Conservation (phyloP, 129 eudicot species). For the Flaveria ramosissima region DNA sequence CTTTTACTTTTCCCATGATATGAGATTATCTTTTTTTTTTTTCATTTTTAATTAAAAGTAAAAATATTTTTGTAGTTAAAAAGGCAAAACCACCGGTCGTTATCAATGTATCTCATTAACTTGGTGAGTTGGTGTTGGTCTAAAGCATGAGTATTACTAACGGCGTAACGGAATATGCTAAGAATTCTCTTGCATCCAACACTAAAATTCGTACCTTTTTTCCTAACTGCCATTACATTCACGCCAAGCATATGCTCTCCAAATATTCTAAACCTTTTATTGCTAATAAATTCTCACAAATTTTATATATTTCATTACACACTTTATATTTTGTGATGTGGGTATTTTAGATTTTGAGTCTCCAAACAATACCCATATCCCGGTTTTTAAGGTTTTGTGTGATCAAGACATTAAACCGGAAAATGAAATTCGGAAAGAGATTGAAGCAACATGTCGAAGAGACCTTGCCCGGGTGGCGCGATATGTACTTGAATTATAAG, state of each 20-base stretch:
- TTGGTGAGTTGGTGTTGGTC: conserved; percentile 23
- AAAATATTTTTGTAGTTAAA: neutral
- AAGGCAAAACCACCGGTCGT: neutral
- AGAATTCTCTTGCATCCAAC: conserved; percentile 44
- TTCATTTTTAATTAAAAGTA: neutral
- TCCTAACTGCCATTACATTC: conserved; percentile 64
- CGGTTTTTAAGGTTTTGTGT: conserved; percentile 10
- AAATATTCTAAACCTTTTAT: conserved; percentile 59
- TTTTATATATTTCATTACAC: conserved; percentile 5
- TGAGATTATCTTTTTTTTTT: too few species aligned
- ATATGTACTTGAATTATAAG: conserved; percentile 73
- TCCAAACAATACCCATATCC: conserved; percentile 1
- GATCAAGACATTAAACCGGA: neutral
- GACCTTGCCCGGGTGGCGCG: conserved; percentile 80
- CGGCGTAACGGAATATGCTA: conserved; percentile 80
- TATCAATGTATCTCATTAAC: conserved; percentile 9
- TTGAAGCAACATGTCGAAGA: conserved; percentile 76
- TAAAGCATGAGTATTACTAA: conserved; percentile 39
- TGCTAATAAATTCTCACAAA: conserved; percentile 40
- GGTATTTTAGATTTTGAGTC: conserved; percentile 20
- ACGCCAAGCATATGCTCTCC: conserved; percentile 92
- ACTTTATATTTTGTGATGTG: conserved; percentile 12
- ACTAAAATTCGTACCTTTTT: conserved; percentile 36
- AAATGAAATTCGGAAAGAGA: conserved; percentile 88
- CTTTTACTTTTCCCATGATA: too few species aligned